phyloP scores from a whole-genome alignment of 306 rosid genomes.

The Vigna unguiculata region DNA sequence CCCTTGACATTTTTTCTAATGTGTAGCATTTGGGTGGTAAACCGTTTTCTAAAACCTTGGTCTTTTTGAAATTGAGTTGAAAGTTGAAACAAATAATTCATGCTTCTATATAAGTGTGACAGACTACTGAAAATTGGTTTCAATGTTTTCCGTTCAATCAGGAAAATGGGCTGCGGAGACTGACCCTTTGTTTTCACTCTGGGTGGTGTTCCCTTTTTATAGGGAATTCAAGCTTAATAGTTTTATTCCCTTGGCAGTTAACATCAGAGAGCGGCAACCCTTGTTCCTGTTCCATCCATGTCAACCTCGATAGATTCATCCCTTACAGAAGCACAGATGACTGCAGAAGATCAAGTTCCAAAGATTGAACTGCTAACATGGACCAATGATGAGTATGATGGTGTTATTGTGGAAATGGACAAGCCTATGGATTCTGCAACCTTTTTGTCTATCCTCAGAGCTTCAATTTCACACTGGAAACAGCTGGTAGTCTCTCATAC shows the following conservation, averaged over 20 bases:
- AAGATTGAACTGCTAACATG: conserved; percentile 58
- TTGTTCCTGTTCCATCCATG: conserved; percentile 30
- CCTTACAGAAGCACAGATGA: conserved; percentile 39
- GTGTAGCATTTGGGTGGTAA: no score
- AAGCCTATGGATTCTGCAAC: conserved; percentile 61
- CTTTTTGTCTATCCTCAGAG: conserved; percentile 60
- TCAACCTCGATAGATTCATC: conserved; percentile 41
- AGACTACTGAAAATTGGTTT: background rate
- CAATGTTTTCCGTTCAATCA: background rate
- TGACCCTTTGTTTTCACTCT: background rate
- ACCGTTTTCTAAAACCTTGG: background rate
- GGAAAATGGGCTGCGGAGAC: conserved; percentile 4
- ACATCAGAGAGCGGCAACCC: conserved; percentile 36
- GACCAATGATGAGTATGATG: conserved; percentile 68
- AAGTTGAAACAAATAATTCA: background rate
- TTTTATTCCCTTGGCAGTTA: conserved; percentile 35
- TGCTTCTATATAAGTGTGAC: background rate
- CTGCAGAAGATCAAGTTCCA: conserved; percentile 48
- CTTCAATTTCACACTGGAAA: conserved; percentile 81
- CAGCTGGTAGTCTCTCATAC: conserved; percentile 59
- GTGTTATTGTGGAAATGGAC: conserved; percentile 69
- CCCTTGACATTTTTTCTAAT: background rate
- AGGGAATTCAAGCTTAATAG: background rate
- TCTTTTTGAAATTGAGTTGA: background rate
- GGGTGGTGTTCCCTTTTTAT: conserved; percentile 5